Percentiles rank a stretch among this genome's conserved stretches.
These are phyloP conservation scores for Geotrichum carabidarum DNA, from an alignment of 1,139 yeast species.

Conservation along the genomic window DNA sequence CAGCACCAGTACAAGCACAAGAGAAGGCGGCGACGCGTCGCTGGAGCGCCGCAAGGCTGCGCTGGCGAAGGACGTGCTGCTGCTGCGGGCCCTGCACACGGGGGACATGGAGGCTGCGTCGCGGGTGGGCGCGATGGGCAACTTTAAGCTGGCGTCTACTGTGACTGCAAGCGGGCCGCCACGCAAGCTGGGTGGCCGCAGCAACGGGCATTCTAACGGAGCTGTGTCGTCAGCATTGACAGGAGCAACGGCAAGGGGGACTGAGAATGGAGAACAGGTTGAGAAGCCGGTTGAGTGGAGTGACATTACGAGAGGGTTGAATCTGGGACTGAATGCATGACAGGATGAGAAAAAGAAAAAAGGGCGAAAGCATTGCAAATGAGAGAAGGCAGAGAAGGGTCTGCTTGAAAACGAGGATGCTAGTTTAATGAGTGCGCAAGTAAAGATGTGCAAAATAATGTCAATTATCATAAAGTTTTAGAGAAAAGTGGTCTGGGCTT, in stretches of 20 bases:
- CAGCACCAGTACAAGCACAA: not conserved
- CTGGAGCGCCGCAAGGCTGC: slow-evolving; percentile 17
- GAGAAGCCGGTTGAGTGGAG: not conserved
- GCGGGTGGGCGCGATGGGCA: slow-evolving; percentile 11
- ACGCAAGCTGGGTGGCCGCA: not conserved
- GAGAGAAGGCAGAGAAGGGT: not conserved
- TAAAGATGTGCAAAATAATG: too few species aligned
- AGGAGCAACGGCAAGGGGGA: not conserved
- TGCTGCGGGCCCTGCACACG: slow-evolving; percentile 26
- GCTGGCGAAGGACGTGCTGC: slow-evolving; percentile 27
- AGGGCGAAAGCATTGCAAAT: not conserved
- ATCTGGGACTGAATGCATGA: slow-evolving; percentile 6
- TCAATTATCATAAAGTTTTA: too few species aligned
- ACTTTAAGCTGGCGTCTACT: not conserved
- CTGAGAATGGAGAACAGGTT: not conserved
- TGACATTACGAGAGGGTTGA: slow-evolving; percentile 2
- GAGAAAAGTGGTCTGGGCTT: too few species aligned
- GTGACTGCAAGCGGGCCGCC: not conserved
- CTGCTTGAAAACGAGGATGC: too few species aligned
- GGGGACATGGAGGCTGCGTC: slow-evolving; percentile 23
- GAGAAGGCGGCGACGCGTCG: not conserved
- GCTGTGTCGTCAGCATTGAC: not conserved
- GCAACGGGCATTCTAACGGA: not conserved
- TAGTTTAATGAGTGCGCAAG: too few species aligned
- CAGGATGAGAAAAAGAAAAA: not conserved